Evolutionary conservation across 192 early-diverging fungal genomes (phyloP).

Genomic region (Backusella morwellensis): DNA sequence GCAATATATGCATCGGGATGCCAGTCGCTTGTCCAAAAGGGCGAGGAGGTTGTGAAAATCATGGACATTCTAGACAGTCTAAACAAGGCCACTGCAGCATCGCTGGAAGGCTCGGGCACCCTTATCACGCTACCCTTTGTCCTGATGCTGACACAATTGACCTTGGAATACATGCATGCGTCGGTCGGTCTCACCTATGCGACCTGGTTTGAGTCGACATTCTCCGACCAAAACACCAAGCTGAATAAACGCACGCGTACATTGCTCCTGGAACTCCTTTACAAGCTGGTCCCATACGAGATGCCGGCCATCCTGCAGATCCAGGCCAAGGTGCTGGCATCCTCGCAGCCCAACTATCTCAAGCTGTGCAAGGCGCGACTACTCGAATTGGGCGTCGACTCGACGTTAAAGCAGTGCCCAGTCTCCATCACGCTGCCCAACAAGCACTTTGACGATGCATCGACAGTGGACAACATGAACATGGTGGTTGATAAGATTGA

Average conservation of each 20-base stretch:
- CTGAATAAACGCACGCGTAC: not conserved
- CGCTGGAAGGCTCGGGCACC: not conserved
- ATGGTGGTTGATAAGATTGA: not conserved
- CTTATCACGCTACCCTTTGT: not conserved
- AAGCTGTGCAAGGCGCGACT: not conserved
- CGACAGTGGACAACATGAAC: not conserved
- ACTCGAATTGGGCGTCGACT: not conserved
- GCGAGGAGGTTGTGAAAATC: not conserved
- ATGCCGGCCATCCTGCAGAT: conserved; percentile 9
- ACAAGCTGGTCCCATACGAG: not conserved
- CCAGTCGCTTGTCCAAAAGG: not conserved
- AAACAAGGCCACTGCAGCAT: not conserved
- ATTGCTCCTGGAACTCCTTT: not conserved
- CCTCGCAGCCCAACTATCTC: not conserved
- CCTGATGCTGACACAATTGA: not conserved
- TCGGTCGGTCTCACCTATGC: conserved; percentile 2
- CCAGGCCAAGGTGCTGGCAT: not conserved
- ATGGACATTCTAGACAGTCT: not conserved
- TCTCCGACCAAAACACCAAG: not conserved
- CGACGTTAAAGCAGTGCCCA: not conserved
- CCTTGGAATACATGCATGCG: not conserved
- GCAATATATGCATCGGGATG: not conserved
- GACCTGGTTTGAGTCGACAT: not conserved
- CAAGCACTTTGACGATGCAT: not conserved
- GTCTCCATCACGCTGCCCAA: not conserved